Base-by-base conservation (phyloP, 495 filamentous ascomycete species). In the Hypoxylon fragiforme region DNA sequence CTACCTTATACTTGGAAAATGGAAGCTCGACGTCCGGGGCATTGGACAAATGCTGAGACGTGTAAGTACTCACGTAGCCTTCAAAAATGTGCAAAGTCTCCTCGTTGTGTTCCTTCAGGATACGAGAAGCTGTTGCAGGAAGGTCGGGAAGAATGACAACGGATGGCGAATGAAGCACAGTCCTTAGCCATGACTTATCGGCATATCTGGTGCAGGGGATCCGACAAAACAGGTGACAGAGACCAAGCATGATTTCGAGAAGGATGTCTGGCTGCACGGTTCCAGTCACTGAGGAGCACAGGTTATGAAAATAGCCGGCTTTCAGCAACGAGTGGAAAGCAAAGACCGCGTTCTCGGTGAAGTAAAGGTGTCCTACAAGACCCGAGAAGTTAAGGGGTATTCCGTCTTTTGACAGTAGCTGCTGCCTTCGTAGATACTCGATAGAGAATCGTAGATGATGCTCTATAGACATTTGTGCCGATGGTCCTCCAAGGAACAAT, bases 361-460 rank as follows among this genome's bases (percentile, higher is more conserved):
- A 90, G 67, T 87, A 89, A 0, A 92, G 73, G 68, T 90, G 87
- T 3, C 79, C 78, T 3, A 89, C 76, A 19, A 78, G 69, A 1
- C 81, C 80, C 0, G 87, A 80, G 58, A 91, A 89, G 58, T 90
- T 88, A 13, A 88, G 67, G 0, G 88, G 86, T 11, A 65, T 74
- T 16, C 88, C 88, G 7, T 63, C 60, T 7, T 72, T 50, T 15
- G 77, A 81, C 16, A 92, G 73, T 1, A 92, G 77, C 22, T 77
- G 64, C 54, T 90, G 84, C 9, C 86, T 73, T 21, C 86, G 79
- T 5, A 91, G 79, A 57, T 90, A 91, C 50, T 92, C 88, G 35
- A 92, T 87, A 0, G 88, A 90, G 54, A 91, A 91, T 8, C 88
- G 76, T 6, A 92, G 67, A 63, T 91, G 86, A 57, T 92, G 88